Evolutionary conservation across 352 stramenopile species (phyloP).

Genomic region (Pythium coloratum): DNA sequence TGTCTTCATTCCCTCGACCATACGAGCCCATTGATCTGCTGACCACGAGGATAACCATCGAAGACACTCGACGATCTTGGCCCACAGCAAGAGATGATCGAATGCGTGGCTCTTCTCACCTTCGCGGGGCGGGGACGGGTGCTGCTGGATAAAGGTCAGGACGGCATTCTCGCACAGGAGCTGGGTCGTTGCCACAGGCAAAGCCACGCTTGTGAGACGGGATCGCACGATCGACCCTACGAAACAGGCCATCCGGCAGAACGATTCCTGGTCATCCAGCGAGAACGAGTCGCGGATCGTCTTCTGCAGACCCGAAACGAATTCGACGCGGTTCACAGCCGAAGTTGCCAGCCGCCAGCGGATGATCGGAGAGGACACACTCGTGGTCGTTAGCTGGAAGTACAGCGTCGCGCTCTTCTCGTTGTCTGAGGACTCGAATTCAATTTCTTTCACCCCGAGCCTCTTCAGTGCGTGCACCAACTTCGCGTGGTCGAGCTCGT

Average conservation of each 20-base stretch:
- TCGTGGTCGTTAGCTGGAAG: constrained; percentile 15
- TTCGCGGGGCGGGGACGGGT: not conserved
- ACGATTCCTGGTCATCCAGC: constrained; percentile 4
- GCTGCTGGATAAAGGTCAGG: constrained; percentile 2
- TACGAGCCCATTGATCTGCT: not conserved
- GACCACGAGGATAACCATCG: not conserved
- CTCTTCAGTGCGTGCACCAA: constrained; percentile 3
- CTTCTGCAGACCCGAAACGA: not conserved
- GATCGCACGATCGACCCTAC: not conserved
- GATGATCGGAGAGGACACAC: constrained; percentile 5
- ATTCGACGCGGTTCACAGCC: not conserved
- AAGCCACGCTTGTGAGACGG: not conserved
- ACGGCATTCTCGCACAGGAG: constrained; percentile 1
- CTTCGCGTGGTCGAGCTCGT: not conserved
- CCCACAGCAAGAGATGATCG: not conserved
- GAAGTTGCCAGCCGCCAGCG: not conserved
- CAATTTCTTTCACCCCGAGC: not conserved
- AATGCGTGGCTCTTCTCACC: not conserved
- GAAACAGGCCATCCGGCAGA: not conserved
- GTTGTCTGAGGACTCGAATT: not conserved
- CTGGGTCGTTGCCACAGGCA: not conserved
- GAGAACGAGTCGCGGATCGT: constrained; percentile 1
- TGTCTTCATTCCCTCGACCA: not conserved
- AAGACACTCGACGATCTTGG: constrained; percentile 2
- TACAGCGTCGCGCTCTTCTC: not conserved